Evolutionary conservation across 2,329 filamentous ascomycete genomes (phyloP), one percentile per base, ranked within the genome.

Genomic region (Zarea fungicola): DNA sequence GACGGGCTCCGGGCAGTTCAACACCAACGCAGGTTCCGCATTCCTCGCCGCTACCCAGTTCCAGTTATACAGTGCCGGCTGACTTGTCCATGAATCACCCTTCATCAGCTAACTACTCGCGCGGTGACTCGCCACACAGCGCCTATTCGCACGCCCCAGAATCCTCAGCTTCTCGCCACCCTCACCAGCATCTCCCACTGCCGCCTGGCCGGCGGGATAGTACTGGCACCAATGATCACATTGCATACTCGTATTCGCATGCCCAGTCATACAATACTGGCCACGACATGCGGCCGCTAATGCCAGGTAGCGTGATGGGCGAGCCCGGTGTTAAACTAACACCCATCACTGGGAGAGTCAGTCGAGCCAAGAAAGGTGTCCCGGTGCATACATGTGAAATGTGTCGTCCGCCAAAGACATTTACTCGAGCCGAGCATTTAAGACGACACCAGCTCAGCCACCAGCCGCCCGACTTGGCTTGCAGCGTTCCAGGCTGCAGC

Each of bases 391-490:
- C 66, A 3, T 81, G 77, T 54, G 71, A 79, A 6, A 63, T 68
- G 47, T 80, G 77, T 55, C 70, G 65, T 52, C 74, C 74, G 18
- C 63, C 71, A 16, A 80, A 79, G 70, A 82, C 76, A 2, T 83
- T 83, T 53, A 82, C 79, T 11, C 70, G 80, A 58, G 80, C 80
- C 25, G 80, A 83, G 58, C 80, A 83, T 63, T 64, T 83, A 50
- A 82, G 80, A 58, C 77, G 80, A 47, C 80, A 84, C 61, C 76
- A 83, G 60, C 63, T 81, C 32, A 81, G 78, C 56, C 80, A 84
- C 60, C 69, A 75, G 49, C 74, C 71, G 44, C 77, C 81, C 22
- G 69, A 70, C 36, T 73, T 74, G 55, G 64, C 65, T 31, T 84
- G 81, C 53, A 67, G 63, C 3, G 70, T 74, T 49, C 69, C 73